phyloP scores from a whole-genome alignment of 768 basidiomycete genomes.

The Lentinula edodes region DNA sequence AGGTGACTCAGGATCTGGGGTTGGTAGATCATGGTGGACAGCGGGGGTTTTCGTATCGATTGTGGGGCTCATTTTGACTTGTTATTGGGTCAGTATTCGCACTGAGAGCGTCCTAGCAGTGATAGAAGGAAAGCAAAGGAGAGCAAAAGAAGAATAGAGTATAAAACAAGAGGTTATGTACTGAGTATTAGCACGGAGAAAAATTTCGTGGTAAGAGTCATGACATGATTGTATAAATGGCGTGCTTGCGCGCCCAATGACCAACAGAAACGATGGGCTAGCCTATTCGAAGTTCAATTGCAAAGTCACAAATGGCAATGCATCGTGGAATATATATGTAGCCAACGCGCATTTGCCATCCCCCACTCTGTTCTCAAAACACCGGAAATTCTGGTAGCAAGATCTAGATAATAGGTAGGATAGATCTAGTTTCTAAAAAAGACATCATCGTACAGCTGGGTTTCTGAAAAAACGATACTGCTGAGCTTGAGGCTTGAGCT shows the following conservation, averaged over 20 bases:
- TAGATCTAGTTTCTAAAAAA: neutral
- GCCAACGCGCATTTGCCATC: too few species aligned
- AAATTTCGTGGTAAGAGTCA: neutral
- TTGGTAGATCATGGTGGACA: constrained; percentile 55
- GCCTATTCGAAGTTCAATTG: too few species aligned
- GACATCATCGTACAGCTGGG: neutral
- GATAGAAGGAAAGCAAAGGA: neutral
- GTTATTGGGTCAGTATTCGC: neutral
- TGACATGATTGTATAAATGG: neutral
- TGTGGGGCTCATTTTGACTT: constrained; percentile 27
- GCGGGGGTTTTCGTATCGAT: constrained; percentile 30
- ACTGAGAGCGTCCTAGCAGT: neutral
- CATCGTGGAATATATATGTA: too few species aligned
- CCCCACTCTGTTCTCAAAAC: too few species aligned
- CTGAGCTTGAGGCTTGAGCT: neutral
- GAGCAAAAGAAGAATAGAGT: neutral
- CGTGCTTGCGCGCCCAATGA: neutral
- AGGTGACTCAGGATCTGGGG: constrained; percentile 80
- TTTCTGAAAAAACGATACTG: neutral
- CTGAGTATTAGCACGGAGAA: neutral
- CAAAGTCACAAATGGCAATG: too few species aligned
- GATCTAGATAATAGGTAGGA: neutral
- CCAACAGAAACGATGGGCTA: too few species aligned
- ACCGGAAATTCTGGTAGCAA: neutral
- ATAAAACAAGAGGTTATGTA: neutral